Percentiles rank a stretch among this genome's conserved stretches.
These are phyloP conservation scores for Cercophora scortea DNA, from an alignment of 495 filamentous ascomycete species.

Conservation along the genomic window DNA sequence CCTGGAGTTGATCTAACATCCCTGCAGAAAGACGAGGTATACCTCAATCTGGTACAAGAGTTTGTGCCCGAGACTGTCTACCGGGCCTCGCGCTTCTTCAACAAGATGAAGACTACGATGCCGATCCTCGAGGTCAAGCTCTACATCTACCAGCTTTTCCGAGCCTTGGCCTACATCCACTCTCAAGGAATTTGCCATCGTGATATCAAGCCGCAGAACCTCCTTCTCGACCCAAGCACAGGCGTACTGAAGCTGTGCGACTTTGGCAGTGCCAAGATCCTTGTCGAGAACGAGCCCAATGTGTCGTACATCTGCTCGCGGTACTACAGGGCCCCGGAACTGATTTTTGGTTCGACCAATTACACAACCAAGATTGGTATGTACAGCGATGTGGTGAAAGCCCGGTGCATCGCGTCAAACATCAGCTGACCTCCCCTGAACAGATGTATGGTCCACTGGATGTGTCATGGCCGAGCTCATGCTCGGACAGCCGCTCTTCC, in stretches of 20 bases:
- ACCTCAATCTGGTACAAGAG: slow-evolving; percentile 95
- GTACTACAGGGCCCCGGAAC: slow-evolving; percentile 95
- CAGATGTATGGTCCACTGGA: slow-evolving; percentile 98
- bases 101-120: slow-evolving; percentile 99
- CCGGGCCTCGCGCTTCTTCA: slow-evolving; percentile 96
- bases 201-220: slow-evolving; percentile 98
- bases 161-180: slow-evolving; percentile 96
- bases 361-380: slow-evolving; percentile 99
- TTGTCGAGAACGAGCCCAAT: slow-evolving; percentile 98
- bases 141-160: slow-evolving; percentile 99
- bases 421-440: slow-evolving; percentile 6
- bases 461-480: slow-evolving; percentile 99
- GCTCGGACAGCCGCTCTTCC: slow-evolving; percentile 97
- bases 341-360: slow-evolving; percentile 98
- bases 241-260: slow-evolving; percentile 97
- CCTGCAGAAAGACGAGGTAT: slow-evolving; percentile 93
- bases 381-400: slow-evolving; percentile 11
- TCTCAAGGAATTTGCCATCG: slow-evolving; percentile 98
- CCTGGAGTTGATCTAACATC: background rate
- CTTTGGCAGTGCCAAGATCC: slow-evolving; percentile 97
- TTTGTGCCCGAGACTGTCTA: slow-evolving; percentile 99
- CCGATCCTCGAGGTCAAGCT: slow-evolving; percentile 97
- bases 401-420: background rate
- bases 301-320: slow-evolving; percentile 99
- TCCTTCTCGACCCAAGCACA: slow-evolving; percentile 81